Percentiles rank a stretch among this genome's conserved stretches.
Conservation (phyloP, 768 basidiomycete species). For the Lactarius vividus region DNA sequence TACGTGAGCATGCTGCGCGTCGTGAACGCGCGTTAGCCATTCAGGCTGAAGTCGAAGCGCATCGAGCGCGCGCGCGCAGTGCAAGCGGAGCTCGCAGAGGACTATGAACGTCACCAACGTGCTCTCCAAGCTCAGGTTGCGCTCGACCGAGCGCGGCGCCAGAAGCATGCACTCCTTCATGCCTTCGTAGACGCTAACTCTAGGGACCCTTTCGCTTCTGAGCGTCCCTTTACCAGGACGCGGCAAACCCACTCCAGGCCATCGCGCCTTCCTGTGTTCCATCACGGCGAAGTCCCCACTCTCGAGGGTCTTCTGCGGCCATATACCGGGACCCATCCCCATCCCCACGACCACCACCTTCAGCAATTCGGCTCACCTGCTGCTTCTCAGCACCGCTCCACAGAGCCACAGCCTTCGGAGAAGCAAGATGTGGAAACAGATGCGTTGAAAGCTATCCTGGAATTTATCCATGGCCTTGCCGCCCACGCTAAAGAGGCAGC, state of each 20-base stretch:
- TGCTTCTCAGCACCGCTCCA: not conserved
- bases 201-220: not conserved
- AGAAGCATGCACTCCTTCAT: not conserved
- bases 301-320: not conserved
- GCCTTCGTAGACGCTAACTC: not conserved
- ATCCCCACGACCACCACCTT: not conserved
- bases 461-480: slow-evolving; percentile 1
- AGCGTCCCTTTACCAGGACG: not conserved
- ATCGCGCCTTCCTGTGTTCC: no score
- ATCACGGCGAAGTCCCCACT: not conserved
- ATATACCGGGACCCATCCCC: not conserved
- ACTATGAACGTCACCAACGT: not conserved
- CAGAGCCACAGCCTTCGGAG: not conserved
- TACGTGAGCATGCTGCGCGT: slow-evolving; percentile 9
- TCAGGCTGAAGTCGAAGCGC: slow-evolving; percentile 9
- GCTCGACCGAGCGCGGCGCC: not conserved
- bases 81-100: slow-evolving; percentile 1
- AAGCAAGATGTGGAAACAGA: not conserved
- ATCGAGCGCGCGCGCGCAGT: not conserved
- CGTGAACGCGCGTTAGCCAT: slow-evolving; percentile 6
- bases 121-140: not conserved
- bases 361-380: not conserved
- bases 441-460: not conserved
- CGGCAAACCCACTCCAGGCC: no score
- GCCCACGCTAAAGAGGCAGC: not conserved